phyloP scores from a whole-genome alignment of 495 filamentous ascomycete genomes.

The Haplographium delicatum region DNA sequence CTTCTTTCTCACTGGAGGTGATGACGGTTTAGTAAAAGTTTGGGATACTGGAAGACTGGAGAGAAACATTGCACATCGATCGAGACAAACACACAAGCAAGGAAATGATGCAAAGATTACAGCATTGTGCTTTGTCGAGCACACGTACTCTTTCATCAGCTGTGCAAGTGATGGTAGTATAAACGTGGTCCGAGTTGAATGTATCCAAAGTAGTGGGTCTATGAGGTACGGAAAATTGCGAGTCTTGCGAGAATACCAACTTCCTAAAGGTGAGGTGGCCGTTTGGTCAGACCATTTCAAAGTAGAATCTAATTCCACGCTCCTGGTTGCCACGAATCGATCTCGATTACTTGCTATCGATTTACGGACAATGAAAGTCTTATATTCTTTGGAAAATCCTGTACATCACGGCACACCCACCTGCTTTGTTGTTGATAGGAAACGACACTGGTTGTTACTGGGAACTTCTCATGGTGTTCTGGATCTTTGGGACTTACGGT shows the following conservation, averaged over 20 bases:
- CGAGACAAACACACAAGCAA: constrained; percentile 83
- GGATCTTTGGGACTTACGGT: constrained; percentile 94
- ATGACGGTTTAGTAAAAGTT: constrained; percentile 86
- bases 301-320: constrained; percentile 68
- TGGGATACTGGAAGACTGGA: constrained; percentile 92
- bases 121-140: constrained; percentile 83
- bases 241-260: constrained; percentile 72
- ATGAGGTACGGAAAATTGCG: constrained; percentile 73
- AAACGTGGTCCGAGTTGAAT: constrained; percentile 82
- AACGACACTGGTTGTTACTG: constrained; percentile 81
- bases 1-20: constrained; percentile 91
- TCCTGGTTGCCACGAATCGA: constrained; percentile 82
- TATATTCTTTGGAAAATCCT: constrained; percentile 82
- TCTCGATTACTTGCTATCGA: constrained; percentile 80
- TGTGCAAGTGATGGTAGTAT: constrained; percentile 87
- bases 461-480: constrained; percentile 92
- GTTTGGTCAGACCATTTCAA: constrained; percentile 93
- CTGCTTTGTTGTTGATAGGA: constrained; percentile 82
- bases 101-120: constrained; percentile 63
- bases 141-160: constrained; percentile 88
- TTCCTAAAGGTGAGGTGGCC: constrained; percentile 69
- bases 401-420: constrained; percentile 91
- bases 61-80: constrained; percentile 78
- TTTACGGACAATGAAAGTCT: constrained; percentile 75
- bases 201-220: constrained; percentile 48